A percentile compares a stretch with the other conserved stretches of the same genome.
Conservation (phyloP, 176 grass and related monocot species). For the Rhynchospora pubera region DNA sequence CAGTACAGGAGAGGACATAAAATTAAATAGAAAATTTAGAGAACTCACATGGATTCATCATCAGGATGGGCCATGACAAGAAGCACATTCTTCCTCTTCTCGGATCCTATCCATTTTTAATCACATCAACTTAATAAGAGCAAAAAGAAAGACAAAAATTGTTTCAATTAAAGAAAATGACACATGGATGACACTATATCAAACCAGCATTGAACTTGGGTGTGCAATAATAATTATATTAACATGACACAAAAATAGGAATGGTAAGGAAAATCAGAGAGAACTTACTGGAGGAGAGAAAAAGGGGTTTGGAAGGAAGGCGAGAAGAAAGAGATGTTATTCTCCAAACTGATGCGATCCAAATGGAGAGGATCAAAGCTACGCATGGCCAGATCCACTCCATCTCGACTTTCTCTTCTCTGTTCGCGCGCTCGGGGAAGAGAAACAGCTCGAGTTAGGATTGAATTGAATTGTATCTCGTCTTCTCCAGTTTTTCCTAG, state of each 20-base stretch:
- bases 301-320: background rate
- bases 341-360: background rate
- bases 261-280: too few relatives aligned
- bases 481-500: background rate
- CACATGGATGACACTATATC: background rate
- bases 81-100: conserved; percentile 57
- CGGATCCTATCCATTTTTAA: background rate
- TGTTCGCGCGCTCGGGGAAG: background rate
- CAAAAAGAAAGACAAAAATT: background rate
- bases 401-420: background rate
- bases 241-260: too few relatives aligned
- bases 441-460: too few relatives aligned
- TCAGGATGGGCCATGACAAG: conserved; percentile 85
- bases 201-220: background rate
- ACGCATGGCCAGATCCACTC: conserved; percentile 11
- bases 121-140: conserved; percentile 24
- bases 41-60: conserved; percentile 74
- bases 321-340: background rate
- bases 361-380: conserved; percentile 12
- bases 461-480: too few relatives aligned
- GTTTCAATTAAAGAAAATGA: background rate
- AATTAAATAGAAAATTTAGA: background rate
- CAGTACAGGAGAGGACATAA: background rate
- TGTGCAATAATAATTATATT: background rate
- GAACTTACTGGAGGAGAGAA: too few relatives aligned